Base-by-base conservation (phyloP, 305 asterid genomes). In the Fraxinus sp. region DNA sequence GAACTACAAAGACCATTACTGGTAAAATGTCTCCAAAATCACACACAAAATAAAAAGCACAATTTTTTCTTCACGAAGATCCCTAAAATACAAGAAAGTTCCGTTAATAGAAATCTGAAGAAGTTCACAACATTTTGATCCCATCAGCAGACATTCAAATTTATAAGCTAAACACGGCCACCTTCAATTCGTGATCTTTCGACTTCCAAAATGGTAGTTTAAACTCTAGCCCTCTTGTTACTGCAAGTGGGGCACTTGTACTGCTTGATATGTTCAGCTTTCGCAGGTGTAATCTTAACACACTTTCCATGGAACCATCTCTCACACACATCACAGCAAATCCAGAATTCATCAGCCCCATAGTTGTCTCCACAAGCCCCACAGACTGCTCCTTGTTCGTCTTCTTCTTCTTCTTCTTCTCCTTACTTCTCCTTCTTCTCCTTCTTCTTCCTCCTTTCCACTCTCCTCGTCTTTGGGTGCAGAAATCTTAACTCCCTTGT, bases 301-400 rank as follows among this genome's bases (percentile, higher is more conserved):
- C 94, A 91, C 79, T 91, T 87, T 7, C 94, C 94, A 78, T 90
- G 94, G 86, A 87, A 91, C 94, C 94, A 91, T 85, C 80, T 88
- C 83, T 90, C 91, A 66, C 92, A 90, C 3, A 89, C 57, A 77
- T 90, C 94, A 52, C 94, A 90, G 86, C 91, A 88, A 81, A 89
- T 90, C 93, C 93, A 90, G 80, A 90, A 89, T 71, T 90, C 93
- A 33, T 86, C 92, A 5, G 18, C 76, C 49, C 80, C 89, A 57
- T 89, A 86, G 71, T 82, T 86, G 57, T 84, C 89, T 44, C 90
- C 90, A 68, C 94, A 90, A 75, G 91, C 89, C 76, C 94, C 94
- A 76, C 94, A 91, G 3, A 91, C 80, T 7, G 83, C 91, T 57
- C 86, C 91, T 79, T 91, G 90, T 1, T 91, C 93, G 2, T 89